Evolutionary conservation across 2,329 filamentous ascomycete species (phyloP).

Genomic region (Zymoseptoria ardabiliae): DNA sequence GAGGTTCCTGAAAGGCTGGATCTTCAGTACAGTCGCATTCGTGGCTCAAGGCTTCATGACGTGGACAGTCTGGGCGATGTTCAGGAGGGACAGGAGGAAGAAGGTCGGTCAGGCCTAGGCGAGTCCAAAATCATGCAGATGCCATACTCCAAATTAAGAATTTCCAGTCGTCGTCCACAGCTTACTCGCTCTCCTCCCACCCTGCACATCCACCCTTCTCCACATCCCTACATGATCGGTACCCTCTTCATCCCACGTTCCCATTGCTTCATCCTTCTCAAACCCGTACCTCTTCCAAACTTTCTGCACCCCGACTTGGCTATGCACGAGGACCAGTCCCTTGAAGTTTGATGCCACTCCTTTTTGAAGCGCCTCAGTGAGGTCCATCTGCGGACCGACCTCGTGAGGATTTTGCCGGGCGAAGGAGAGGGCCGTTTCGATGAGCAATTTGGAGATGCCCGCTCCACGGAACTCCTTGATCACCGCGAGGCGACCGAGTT

Average conservation of each 20-base stretch:
- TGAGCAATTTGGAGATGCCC: conserved; percentile 58
- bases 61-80: conserved; percentile 17
- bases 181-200: conserved; percentile 21
- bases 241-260: conserved; percentile 74
- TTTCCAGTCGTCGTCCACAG: conserved; percentile 8
- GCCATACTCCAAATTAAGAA: not conserved
- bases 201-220: conserved; percentile 38
- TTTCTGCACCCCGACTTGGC: conserved; percentile 58
- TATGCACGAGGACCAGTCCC: conserved; percentile 72
- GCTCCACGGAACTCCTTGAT: conserved; percentile 39
- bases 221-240: conserved; percentile 86
- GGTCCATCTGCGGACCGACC: conserved; percentile 33
- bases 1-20: conserved; percentile 19
- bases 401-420: conserved; percentile 51
- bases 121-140: not conserved
- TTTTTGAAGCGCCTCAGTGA: conserved; percentile 26
- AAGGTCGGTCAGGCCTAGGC: not conserved
- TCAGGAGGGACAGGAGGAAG: conserved; percentile 15
- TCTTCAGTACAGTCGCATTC: conserved; percentile 17
- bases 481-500: conserved; percentile 72
- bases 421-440: conserved; percentile 63
- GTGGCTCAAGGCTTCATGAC: conserved; percentile 19
- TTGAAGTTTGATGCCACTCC: conserved; percentile 52
- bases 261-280: conserved; percentile 62
- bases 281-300: conserved; percentile 71